Evolutionary conservation across 768 basidiomycete genomes (phyloP).

Genomic region (Hirschioporus abietinus): DNA sequence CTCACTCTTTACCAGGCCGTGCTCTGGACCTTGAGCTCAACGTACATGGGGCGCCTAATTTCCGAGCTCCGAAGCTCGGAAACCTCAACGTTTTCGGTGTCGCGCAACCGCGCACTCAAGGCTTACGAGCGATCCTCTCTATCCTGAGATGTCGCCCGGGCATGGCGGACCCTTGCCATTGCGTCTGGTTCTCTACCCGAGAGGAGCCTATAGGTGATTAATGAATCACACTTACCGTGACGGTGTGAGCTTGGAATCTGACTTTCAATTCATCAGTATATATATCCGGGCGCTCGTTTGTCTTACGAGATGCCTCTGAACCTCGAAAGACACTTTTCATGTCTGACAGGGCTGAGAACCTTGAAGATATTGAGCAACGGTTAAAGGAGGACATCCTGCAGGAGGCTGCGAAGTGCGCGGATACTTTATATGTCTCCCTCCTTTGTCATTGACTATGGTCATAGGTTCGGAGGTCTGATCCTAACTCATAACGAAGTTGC

Average conservation of each 20-base stretch:
- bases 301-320: constrained; percentile 80
- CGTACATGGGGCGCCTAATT: constrained; percentile 94
- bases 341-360: constrained; percentile 90
- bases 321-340: constrained; percentile 74
- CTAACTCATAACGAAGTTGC: constrained; percentile 90
- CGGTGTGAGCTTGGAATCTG: background rate
- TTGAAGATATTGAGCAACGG: constrained; percentile 87
- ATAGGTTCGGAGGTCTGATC: constrained; percentile 82
- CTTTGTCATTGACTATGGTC: constrained; percentile 6
- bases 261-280: constrained; percentile 45
- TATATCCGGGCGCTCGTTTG: constrained; percentile 89
- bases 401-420: constrained; percentile 62
- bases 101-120: constrained; percentile 91
- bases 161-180: constrained; percentile 57
- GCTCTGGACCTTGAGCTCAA: constrained; percentile 88
- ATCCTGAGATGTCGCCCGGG: constrained; percentile 72
- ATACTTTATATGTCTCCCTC: constrained; percentile 8
- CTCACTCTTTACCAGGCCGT: constrained; percentile 48
- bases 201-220: constrained; percentile 88
- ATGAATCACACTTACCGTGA: constrained; percentile 2
- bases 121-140: constrained; percentile 84
- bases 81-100: constrained; percentile 91
- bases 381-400: constrained; percentile 88
- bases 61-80: constrained; percentile 74
- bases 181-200: constrained; percentile 94